Evolutionary conservation across 345 rosid genomes (phyloP), one percentile per base, ranked within the genome.

Genomic region (Rhodamnia argentea): DNA sequence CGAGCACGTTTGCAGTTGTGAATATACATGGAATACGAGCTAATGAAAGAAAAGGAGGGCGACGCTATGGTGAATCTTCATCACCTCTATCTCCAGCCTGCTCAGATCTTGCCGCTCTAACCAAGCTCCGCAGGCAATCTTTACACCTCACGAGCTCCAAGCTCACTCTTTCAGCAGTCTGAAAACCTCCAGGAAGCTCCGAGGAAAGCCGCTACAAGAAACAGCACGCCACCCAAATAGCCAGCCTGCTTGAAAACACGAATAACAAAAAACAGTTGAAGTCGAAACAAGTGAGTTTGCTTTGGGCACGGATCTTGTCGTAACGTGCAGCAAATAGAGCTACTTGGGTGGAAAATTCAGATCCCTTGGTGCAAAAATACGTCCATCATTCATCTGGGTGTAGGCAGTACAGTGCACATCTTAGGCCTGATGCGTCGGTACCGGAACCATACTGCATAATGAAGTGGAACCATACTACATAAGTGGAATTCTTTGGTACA

Each of bases 171-270:
- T 53, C 20, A 53, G 55, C 22, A 53, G 55, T 6, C 55, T 15
- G 20, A 53, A 52, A 53, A 47, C 70, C 55, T 75, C 87, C 82
- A 96, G 94, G 95, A 95, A 82, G 92, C 94, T 87, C 98, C 98
- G 15, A 94, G 92, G 88, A 95, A 94, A 81, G 99, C 95, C 29
- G 96, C 99, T 44, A 91, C 90, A 55, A 96, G 92, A 90, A 97
- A 96, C 90, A 93, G 90, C 78, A 85, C 93, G 88, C 98, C 99
- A 55, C 98, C 98, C 58, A 92, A 26, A 86, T 95, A 97, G 85
- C 99, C 99, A 86, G 96, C 98, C 98, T 93, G 93, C 86, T 57
- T 52, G 86, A 92, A 84, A 64, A 50, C 54, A 15, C 54, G 13
- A 27, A 40, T 27, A 23, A 12, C 24, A 3, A 42, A 10, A 74